Percentiles rank a stretch among this genome's conserved stretches.
Conservation (phyloP, 192 early-diverging fungal genomes). For the Umbelopsis sp. region DNA sequence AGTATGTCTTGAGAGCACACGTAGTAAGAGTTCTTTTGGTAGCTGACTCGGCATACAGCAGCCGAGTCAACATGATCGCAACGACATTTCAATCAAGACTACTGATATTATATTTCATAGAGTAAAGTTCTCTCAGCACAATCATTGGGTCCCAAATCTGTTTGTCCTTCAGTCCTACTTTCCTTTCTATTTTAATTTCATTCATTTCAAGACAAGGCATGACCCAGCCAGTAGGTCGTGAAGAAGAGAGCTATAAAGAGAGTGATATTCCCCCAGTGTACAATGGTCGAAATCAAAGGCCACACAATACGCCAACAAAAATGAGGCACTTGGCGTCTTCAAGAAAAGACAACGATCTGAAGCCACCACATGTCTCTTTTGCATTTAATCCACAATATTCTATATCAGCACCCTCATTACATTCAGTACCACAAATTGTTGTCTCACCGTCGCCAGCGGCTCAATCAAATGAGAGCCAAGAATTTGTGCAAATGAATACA, state of each 20-base stretch:
- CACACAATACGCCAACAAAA: not conserved
- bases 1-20: too few relatives aligned
- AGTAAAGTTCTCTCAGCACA: not conserved
- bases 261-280: not conserved
- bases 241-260: not conserved
- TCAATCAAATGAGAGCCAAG: not conserved
- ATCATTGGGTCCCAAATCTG: not conserved
- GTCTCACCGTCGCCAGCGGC: not conserved
- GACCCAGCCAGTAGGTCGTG: too few relatives aligned
- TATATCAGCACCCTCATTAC: not conserved
- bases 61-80: constrained; percentile 1
- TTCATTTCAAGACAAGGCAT: too few relatives aligned
- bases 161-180: not conserved
- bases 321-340: constrained; percentile 7
- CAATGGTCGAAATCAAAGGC: not conserved
- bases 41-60: not conserved
- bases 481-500: not conserved
- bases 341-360: not conserved
- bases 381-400: constrained; percentile 19
- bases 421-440: constrained; percentile 3
- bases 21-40: not conserved
- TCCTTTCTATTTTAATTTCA: too few relatives aligned
- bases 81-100: constrained; percentile 11
- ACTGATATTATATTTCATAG: not conserved
- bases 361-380: constrained; percentile 20